Evolutionary conservation across 2,329 filamentous ascomycete genomes (phyloP), one percentile per base, ranked within the genome.

Genomic region (Colletotrichum cordylinicola): DNA sequence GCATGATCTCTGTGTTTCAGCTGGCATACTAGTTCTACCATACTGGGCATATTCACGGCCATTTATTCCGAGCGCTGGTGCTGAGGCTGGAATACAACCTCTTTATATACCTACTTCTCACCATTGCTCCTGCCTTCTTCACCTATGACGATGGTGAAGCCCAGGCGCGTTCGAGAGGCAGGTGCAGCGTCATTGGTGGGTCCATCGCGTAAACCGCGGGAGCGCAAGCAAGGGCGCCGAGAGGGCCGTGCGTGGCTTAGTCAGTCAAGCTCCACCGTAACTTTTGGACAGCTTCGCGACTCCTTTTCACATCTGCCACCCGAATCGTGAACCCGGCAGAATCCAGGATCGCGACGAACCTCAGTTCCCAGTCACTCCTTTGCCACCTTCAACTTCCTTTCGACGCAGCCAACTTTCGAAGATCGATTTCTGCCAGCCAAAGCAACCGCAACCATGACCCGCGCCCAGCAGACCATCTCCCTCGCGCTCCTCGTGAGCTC

Each of bases 401-500:
- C 39, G 4, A 43, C 13, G 8, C 29, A 24, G 43, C 3, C 37
- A 15, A 8, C 4, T 8, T 10, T 16, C 8, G 18, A 24, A 5
- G 8, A n/a, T 27, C 35, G 6, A 43, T n/a, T n/a, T n/a, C n/a
- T n/a, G n/a, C n/a, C n/a, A 15, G 10, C 8, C 4, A 21, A 5
- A 2, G 15, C 37, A 65, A 13, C 43, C 35, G n/a, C 29, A 29
- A 58, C 21, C n/a, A 98, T 98, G 97, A 98, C 97, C 80, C 95
- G 96, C 86, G 97, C 97, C 27, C 93, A 95, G 85, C 96, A 98
- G 86, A 96, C 95, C 79, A 93, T 98, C 83, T 98, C 96, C 77
- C 90, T 98, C 82, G 93, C 93, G 82, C 92, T 98, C 82, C 91
- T 98, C 80, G 91, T 97, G 86, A 95, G 95, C 81, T 98, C 96